phyloP scores from a whole-genome alignment of 2,329 filamentous ascomycete genomes.

The Sarocladiaceae sp. region DNA sequence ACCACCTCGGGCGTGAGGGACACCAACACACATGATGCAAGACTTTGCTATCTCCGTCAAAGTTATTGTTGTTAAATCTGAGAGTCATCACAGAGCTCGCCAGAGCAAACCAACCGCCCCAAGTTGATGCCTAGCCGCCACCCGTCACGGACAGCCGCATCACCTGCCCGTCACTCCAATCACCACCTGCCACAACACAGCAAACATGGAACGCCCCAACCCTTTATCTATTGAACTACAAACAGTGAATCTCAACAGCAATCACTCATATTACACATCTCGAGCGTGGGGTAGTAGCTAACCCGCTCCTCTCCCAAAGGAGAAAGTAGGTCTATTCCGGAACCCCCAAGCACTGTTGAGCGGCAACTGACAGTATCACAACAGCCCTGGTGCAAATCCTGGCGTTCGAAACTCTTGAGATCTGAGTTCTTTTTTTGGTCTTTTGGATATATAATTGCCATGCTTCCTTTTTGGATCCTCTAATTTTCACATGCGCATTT shows the following conservation, averaged over 20 bases:
- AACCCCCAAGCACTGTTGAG: background rate
- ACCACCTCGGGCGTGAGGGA: too few relatives aligned
- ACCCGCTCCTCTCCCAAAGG: constrained; percentile 21
- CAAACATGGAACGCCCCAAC: background rate
- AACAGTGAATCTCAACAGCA: constrained; percentile 4
- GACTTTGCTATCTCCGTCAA: too few relatives aligned
- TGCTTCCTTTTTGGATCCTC: background rate
- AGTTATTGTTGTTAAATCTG: too few relatives aligned
- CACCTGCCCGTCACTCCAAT: background rate
- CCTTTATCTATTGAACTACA: constrained; percentile 12
- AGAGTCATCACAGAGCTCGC: too few relatives aligned
- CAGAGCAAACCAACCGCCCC: too few relatives aligned
- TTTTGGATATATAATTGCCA: background rate
- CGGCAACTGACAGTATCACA: constrained; percentile 6
- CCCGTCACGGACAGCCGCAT: constrained; percentile 4
- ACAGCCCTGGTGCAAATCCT: constrained; percentile 20
- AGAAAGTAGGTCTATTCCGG: constrained; percentile 18
- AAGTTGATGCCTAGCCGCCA: background rate
- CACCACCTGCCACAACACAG: background rate
- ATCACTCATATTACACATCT: constrained; percentile 10
- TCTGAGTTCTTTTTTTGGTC: constrained; percentile 9
- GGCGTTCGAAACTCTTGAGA: constrained; percentile 19
- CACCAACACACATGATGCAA: too few relatives aligned
- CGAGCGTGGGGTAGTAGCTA: constrained; percentile 22
- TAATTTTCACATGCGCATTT: background rate